phyloP scores from a whole-genome alignment of 208 protist genomes.

The Naegleria fowleri region DNA sequence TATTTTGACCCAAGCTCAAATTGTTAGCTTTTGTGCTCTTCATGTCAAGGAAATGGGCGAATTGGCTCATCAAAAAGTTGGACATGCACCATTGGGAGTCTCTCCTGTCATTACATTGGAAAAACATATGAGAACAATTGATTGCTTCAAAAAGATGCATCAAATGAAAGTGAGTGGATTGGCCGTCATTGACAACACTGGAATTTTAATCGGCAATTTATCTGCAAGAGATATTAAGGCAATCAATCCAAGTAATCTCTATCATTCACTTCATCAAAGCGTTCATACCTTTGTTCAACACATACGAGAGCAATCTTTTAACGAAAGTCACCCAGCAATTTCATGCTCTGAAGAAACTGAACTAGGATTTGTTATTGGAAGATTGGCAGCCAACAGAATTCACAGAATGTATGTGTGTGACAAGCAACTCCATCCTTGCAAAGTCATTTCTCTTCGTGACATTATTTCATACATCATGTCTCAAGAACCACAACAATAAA shows the following conservation, averaged over 20 bases:
- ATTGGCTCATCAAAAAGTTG: background rate
- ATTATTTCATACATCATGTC: background rate
- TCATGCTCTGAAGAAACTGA: background rate
- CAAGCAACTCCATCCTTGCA: background rate
- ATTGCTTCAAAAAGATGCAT: conserved; percentile 27
- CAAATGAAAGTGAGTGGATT: background rate
- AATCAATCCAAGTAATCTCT: background rate
- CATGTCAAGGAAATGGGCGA: background rate
- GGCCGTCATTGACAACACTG: background rate
- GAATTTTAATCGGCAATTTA: conserved; percentile 15
- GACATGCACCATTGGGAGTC: background rate
- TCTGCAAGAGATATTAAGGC: conserved; percentile 11
- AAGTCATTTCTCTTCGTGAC: conserved; percentile 20
- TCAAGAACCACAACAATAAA: background rate
- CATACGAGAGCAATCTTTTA: background rate
- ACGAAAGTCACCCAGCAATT: background rate
- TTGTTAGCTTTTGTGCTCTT: background rate
- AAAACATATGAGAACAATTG: conserved; percentile 8
- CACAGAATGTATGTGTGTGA: conserved; percentile 23
- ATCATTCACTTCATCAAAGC: background rate
- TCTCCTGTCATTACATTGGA: background rate
- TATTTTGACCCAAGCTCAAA: conserved; percentile 2
- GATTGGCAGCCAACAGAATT: conserved; percentile 11
- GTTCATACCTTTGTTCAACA: background rate
- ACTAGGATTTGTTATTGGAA: conserved; percentile 17